Evolutionary conservation across 208 protist species (phyloP), one percentile per base, ranked within the genome.

Genomic region (Trypanosoma caninum): DNA sequence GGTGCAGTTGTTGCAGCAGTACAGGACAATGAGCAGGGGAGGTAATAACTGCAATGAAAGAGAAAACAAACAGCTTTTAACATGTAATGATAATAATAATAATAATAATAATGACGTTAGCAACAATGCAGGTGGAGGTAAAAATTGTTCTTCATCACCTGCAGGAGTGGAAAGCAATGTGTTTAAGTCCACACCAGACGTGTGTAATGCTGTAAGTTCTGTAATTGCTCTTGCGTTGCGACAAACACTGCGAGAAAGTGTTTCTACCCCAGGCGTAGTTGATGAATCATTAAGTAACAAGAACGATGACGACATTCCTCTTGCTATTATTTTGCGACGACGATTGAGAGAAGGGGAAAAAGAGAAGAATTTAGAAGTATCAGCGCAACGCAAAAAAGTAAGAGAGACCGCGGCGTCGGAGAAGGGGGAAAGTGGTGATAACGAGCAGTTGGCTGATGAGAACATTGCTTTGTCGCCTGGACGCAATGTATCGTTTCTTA

Each of bases 1-100:
- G 8, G 53, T 67, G 18, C 48, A 60, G 28, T 35, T 74, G 14
- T 35, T 74, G 20, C 58, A 54, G 40, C 63, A 44, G 2, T 54
- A 69, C 44, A 55, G n/a, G 27, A 31, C 50, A 37, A n/a, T 27
- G 14, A 35, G 37, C 14, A 20, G 37, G 7, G 31, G 30, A 14
- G 25, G 6, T n/a, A 42, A 16, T n/a, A 34, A 45, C 9, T 6
- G 51, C 22, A n/a, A 22, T n/a, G 51, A 51, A 28, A 34, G 51
- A 3, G 34, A 20, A 34, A 14, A 42, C n/a, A 42, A 14, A n/a
- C 25, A 8, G 14, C 3, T 10, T 30, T 27, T 23, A 13, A 7
- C 8, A 23, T 5, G 14, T 18, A 52, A 30, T 27, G 20, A 9
- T 27, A 23, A 33, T 10, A 18, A 7, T 20, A 44, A 52, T 11